These are phyloP conservation scores for Arthrocladium fulminans DNA, from an alignment of 2,329 filamentous ascomycete species.

Conservation along the genomic window DNA sequence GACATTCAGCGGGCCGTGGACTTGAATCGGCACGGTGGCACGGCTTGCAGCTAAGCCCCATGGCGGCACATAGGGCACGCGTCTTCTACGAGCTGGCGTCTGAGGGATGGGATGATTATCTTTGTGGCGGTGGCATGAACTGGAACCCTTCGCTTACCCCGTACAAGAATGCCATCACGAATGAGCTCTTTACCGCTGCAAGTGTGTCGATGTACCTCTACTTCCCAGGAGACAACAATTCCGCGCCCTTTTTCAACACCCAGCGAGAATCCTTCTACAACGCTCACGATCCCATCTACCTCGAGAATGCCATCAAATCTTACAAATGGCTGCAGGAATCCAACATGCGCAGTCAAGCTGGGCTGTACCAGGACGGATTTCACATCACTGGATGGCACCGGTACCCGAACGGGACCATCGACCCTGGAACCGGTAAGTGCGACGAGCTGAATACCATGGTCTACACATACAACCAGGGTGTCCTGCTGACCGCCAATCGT, in stretches of 20 bases:
- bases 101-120: constrained; percentile 67
- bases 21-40: constrained; percentile 50
- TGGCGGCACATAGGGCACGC: constrained; percentile 73
- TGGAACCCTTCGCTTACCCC: constrained; percentile 75
- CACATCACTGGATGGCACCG: constrained; percentile 60
- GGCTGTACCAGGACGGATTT: constrained; percentile 79
- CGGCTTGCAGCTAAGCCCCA: constrained; percentile 62
- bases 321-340: constrained; percentile 72
- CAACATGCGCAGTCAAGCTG: constrained; percentile 66
- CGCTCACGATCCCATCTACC: constrained; percentile 53
- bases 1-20: constrained; percentile 16
- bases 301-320: constrained; percentile 64
- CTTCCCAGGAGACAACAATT: constrained; percentile 71
- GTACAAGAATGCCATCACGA: constrained; percentile 96
- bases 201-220: constrained; percentile 83
- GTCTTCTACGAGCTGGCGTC: constrained; percentile 77
- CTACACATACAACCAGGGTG: constrained; percentile 93
- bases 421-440: constrained; percentile 61
- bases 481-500: constrained; percentile 71
- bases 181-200: constrained; percentile 77
- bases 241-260: constrained; percentile 52
- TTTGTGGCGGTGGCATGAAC: constrained; percentile 81
- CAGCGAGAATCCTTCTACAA: constrained; percentile 27
- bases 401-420: constrained; percentile 39
- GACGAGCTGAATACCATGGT: constrained; percentile 79